Percentiles rank a stretch among this genome's conserved stretches.
Evolutionary conservation across 257 asterid genomes (phyloP).

Genomic region (Solanum phureja): DNA sequence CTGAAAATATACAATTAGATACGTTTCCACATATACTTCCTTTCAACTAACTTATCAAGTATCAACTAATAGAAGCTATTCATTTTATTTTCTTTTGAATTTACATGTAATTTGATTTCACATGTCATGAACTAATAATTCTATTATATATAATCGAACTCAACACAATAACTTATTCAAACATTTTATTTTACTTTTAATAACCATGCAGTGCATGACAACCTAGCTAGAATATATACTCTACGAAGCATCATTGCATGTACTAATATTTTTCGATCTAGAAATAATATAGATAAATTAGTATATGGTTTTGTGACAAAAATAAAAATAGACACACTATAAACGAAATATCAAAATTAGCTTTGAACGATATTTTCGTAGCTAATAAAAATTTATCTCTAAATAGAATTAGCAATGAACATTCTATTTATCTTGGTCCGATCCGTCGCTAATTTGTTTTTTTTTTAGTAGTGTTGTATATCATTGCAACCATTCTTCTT

Average conservation of each 20-base stretch:
- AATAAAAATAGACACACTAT: neutral
- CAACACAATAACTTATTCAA: neutral
- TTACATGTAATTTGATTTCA: neutral
- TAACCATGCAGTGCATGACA: neutral
- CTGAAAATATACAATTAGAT: neutral
- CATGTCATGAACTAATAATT: neutral
- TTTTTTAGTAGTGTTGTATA: neutral
- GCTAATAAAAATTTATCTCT: neutral
- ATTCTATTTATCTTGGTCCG: too few relatives aligned
- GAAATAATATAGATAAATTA: neutral
- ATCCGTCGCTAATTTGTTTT: neutral
- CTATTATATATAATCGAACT: neutral
- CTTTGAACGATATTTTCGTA: too few relatives aligned
- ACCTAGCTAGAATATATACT: neutral
- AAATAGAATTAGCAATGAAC: too few relatives aligned
- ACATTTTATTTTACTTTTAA: neutral
- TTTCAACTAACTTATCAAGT: neutral
- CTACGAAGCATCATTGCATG: neutral
- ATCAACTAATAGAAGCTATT: neutral
- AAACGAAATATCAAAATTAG: too few relatives aligned
- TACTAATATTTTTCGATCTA: neutral
- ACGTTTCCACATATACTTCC: neutral
- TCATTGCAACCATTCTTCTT: neutral
- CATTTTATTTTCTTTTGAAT: neutral
- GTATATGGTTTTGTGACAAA: neutral